These are phyloP conservation scores for Sporothrix protearum DNA, from an alignment of 2,329 filamentous ascomycete genomes.

Conservation along the genomic window DNA sequence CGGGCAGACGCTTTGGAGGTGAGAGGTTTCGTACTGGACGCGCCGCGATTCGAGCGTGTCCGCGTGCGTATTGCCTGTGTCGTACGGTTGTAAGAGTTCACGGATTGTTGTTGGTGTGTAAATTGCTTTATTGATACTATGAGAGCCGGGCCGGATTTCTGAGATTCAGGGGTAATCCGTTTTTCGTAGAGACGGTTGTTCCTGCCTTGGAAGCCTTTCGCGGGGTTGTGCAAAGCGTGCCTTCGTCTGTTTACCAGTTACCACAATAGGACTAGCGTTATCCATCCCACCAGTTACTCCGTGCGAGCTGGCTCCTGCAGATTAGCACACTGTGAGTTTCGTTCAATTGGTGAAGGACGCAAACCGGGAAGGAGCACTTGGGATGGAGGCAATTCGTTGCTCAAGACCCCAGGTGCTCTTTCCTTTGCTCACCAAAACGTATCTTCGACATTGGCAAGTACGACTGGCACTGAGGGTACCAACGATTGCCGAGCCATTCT, in stretches of 20 bases:
- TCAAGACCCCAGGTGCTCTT: neutral
- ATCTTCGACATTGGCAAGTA: neutral
- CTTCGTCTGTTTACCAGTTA: slow-evolving; percentile 26
- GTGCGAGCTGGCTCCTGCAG: neutral
- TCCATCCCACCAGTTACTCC: neutral
- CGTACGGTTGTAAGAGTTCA: neutral
- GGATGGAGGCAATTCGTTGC: neutral
- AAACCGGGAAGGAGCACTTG: neutral
- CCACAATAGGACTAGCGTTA: slow-evolving; percentile 18
- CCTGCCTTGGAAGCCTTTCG: neutral
- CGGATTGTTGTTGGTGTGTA: neutral
- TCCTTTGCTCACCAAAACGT: neutral
- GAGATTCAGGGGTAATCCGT: neutral
- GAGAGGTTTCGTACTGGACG: neutral
- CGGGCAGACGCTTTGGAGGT: neutral
- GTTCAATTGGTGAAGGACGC: neutral
- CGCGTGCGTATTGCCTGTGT: neutral
- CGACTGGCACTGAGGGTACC: neutral
- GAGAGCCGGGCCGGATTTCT: no score
- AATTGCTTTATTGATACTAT: neutral
- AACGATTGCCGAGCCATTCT: neutral
- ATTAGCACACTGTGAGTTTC: neutral
- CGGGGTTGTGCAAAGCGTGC: slow-evolving; percentile 22
- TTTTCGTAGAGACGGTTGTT: neutral
- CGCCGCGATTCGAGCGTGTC: neutral